phyloP scores from a whole-genome alignment of 225 moss, liverwort and hornwort species.

The Antitrichia curtipendula region DNA sequence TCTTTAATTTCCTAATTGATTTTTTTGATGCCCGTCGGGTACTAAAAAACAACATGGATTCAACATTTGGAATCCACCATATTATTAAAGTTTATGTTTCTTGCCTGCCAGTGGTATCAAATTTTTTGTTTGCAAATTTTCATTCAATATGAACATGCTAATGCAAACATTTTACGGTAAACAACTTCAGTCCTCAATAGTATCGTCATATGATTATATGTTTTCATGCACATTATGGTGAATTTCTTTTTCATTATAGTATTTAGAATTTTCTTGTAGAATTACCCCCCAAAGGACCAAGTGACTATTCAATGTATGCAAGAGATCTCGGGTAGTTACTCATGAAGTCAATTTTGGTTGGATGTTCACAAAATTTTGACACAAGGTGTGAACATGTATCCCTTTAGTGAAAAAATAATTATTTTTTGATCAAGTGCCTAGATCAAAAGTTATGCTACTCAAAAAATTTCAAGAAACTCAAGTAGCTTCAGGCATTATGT shows the following conservation, averaged over 20 bases:
- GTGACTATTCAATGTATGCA: no score
- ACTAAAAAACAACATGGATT: neutral
- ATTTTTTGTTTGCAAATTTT: no score
- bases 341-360: no score
- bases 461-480: no score
- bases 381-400: no score
- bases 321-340: no score
- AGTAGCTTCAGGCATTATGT: no score
- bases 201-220: neutral
- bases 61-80: neutral
- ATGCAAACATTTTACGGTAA: neutral
- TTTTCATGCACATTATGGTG: neutral
- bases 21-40: neutral
- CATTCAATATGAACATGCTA: neutral
- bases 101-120: neutral
- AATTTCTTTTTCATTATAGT: neutral
- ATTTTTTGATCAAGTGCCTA: no score
- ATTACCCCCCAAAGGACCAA: no score
- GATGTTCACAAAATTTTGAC: no score
- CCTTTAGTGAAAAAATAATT: no score
- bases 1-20: neutral
- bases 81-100: neutral
- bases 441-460: no score
- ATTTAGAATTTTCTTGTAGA: neutral
- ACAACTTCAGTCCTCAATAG: neutral